Evolutionary conservation across 768 basidiomycete species (phyloP).

Genomic region (Leccinum sublutescens): DNA sequence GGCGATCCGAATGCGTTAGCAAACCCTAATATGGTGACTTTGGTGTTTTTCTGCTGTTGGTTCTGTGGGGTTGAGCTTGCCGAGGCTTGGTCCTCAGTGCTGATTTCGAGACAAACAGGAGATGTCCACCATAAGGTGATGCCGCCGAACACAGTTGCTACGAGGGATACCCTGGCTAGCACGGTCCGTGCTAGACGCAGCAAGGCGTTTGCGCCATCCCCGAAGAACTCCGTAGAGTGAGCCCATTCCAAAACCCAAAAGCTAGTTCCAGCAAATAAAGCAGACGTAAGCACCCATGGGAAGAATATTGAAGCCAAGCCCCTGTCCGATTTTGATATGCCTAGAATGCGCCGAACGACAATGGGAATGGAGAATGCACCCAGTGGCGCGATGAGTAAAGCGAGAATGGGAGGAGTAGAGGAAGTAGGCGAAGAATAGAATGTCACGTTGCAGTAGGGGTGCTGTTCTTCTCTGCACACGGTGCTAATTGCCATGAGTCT

Average conservation of each 20-base stretch:
- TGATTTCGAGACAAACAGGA: conserved; percentile 74
- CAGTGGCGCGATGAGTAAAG: conserved; percentile 58
- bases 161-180: conserved; percentile 57
- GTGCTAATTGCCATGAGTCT: conserved; percentile 81
- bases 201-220: conserved; percentile 37
- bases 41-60: conserved; percentile 35
- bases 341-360: conserved; percentile 53
- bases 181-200: conserved; percentile 58
- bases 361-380: conserved; percentile 57
- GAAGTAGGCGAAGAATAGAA: conserved; percentile 78
- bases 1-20: conserved; percentile 89
- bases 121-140: conserved; percentile 66
- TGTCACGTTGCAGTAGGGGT: conserved; percentile 84
- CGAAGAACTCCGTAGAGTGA: conserved; percentile 53
- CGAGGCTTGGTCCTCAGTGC: conserved; percentile 22
- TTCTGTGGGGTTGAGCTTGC: conserved; percentile 7
- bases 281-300: conserved; percentile 52
- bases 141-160: conserved; percentile 49
- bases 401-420: conserved; percentile 59
- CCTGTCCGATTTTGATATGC: conserved; percentile 67
- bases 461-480: conserved; percentile 93
- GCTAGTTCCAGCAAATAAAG: conserved; percentile 55
- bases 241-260: conserved; percentile 86
- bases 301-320: conserved; percentile 70
- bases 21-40: conserved; percentile 72